Conservation (phyloP, 805 yeast species). For the Wickerhamomyces rabaulensis region DNA sequence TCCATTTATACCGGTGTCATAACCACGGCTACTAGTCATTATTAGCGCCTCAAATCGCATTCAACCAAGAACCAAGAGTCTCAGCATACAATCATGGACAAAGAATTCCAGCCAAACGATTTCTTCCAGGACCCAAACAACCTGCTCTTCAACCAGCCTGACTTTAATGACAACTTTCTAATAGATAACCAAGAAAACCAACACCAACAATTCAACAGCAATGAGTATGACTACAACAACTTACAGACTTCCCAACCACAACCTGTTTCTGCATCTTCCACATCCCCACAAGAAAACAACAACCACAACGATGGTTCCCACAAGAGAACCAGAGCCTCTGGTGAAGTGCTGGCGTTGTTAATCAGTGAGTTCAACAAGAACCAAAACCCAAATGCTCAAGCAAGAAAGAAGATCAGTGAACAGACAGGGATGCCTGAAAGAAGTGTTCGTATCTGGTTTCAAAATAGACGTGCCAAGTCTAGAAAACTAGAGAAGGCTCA, state of each 20-base stretch:
- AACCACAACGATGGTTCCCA: slow-evolving; percentile 9
- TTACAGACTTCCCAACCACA: neutral
- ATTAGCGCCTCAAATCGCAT: neutral
- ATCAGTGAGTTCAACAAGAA: slow-evolving; percentile 65
- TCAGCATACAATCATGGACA: neutral
- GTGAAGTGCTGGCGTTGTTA: slow-evolving; percentile 67
- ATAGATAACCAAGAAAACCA: slow-evolving; percentile 4
- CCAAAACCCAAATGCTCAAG: slow-evolving; percentile 71
- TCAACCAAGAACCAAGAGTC: neutral
- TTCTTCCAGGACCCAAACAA: slow-evolving; percentile 6
- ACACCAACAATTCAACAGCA: neutral
- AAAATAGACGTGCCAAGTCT: slow-evolving; percentile 76
- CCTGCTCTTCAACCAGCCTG: slow-evolving; percentile 11
- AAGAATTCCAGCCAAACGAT: slow-evolving; percentile 1
- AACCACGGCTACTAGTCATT: neutral
- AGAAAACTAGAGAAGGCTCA: slow-evolving; percentile 56
- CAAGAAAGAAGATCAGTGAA: slow-evolving; percentile 62
- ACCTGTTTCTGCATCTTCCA: slow-evolving; percentile 3
- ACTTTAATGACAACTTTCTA: slow-evolving; percentile 10
- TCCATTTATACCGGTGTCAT: neutral
- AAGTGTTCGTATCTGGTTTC: slow-evolving; percentile 91
- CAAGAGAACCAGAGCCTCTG: slow-evolving; percentile 70
- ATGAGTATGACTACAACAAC: neutral
- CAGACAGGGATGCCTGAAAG: slow-evolving; percentile 80
- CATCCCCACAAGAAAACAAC: slow-evolving; percentile 1